Evolutionary conservation across 1,139 yeast genomes (phyloP), one percentile per base, ranked within the genome.

Genomic region (Kodamaea alishanica): DNA sequence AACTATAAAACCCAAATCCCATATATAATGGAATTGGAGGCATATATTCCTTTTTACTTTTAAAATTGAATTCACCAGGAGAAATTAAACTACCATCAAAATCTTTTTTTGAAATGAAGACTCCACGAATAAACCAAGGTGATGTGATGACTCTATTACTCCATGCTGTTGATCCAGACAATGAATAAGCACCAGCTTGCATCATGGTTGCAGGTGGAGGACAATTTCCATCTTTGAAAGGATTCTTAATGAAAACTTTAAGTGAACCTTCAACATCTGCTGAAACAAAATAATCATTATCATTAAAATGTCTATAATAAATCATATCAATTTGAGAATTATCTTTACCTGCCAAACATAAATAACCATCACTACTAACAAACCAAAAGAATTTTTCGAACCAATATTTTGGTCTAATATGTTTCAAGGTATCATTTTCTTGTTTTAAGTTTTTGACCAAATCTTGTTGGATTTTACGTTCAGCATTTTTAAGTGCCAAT

Each of bases 361-460:
- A 66, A 54, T 86, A 89, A 0, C 95, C 95, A 56, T 92, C 97
- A 47, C 83, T 82, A 0, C 96, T 77, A 25, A 89, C 73, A 56
- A 92, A 92, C 98, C 98, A 92, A 54, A 71, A 81, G 58, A 84
- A 92, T 59, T 92, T 92, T 55, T 92, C 98, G 65, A 94, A 94
- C 86, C 97, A 90, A 52, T 70, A 83, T 34, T 88, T 87, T 5
- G 78, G 74, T 37, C 97, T 73, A 26, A 84, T 67, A 28, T 76
- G 80, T 45, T 78, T 82, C 43, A 88, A 67, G 2, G 77, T 71
- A 33, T 79, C 84, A 42, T 73, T 75, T 41, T 83, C 82, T 41
- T 77, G 78, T 42, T 84, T 84, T 52, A 84, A 70, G 33, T 79
- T 75, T 51, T 75, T 79, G 39, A 78, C 77, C 50, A 90, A 65